These are phyloP conservation scores for Mesembryanthemum crystallinum DNA, from an alignment of 148 eudicot genomes.

Conservation along the genomic window DNA sequence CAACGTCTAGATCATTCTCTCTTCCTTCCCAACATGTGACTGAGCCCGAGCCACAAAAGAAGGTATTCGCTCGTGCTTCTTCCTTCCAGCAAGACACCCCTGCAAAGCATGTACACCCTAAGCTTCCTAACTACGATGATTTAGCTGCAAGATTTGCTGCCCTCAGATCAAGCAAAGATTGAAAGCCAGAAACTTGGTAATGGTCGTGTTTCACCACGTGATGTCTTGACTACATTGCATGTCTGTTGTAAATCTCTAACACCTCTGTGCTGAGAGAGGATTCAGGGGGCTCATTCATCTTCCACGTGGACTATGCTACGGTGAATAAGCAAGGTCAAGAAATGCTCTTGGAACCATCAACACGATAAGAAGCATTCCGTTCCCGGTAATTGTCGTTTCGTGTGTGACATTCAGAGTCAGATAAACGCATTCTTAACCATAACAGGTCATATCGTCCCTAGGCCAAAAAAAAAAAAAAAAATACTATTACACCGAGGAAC, in stretches of 20 bases:
- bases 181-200: conserved; percentile 22
- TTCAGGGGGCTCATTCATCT: neutral
- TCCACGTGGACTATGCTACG: conserved; percentile 8
- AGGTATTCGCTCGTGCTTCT: conserved; percentile 64
- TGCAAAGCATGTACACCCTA: conserved; percentile 89
- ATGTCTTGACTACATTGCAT: conserved; percentile 1
- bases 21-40: conserved; percentile 53
- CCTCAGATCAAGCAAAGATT: conserved; percentile 48
- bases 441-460: neutral
- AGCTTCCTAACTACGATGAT: conserved; percentile 92
- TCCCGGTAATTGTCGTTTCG: conserved; percentile 9
- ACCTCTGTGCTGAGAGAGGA: conserved; percentile 7
- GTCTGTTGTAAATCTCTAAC: neutral
- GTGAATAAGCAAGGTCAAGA: conserved; percentile 7
- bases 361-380: conserved; percentile 1
- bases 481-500: conserved; percentile 10
- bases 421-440: conserved; percentile 9
- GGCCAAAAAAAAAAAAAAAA: neutral
- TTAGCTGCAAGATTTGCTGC: conserved; percentile 91
- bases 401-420: conserved; percentile 13
- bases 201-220: too few relatives aligned
- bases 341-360: conserved; percentile 1
- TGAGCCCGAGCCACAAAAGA: conserved; percentile 41
- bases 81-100: conserved; percentile 73
- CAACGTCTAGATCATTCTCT: conserved; percentile 64